Evolutionary conservation across 768 basidiomycete species (phyloP), one percentile per base, ranked within the genome.

Genomic region (Lentinula lateritia): DNA sequence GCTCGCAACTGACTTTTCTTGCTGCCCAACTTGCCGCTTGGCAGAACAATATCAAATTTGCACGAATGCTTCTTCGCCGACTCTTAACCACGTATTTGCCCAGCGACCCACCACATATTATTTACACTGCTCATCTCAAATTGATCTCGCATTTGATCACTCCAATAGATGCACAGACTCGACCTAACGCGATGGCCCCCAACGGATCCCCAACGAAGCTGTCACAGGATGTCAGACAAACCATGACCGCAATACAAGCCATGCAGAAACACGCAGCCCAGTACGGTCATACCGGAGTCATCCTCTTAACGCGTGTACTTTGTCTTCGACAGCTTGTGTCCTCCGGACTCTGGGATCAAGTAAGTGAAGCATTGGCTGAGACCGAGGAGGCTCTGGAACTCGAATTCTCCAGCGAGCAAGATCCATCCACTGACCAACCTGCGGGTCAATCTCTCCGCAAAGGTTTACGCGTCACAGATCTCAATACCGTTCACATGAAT

Each of bases 1-100:
- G 79, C 46, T 81, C 83, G 3, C 81, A 83, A 61, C 73, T 93
- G 23, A 80, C 81, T 0, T 74, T 84, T 42, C 80, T 90, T 38
- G 86, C 87, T 16, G 83, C 87, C 3, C 84, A 81, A 41, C 77
- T 92, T 53, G 75, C 84, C 35, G 67, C 74, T 48, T 70, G 74
- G 75, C 77, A 83, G 66, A 72, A 79, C 18, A 87, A 87, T 66
- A 65, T 76, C 5, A 89, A 86, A 70, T 83, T 82, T 63, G 83
- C 86, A 0, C 84, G 85, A 42, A 83, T 80, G 12, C 75, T 83
- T 15, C 72, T 91, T 42, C 81, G 82, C 34, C 82, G 83, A 38
- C 76, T 87, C 8, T 68, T 86, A 20, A 69, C 74, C 32, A 66
- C 76, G 2, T 80, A 81, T n/a, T 68, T 81, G 16, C 71, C 80